Evolutionary conservation across 1,284 basidiomycete species (phyloP).

Genomic region (Irpex sp.): DNA sequence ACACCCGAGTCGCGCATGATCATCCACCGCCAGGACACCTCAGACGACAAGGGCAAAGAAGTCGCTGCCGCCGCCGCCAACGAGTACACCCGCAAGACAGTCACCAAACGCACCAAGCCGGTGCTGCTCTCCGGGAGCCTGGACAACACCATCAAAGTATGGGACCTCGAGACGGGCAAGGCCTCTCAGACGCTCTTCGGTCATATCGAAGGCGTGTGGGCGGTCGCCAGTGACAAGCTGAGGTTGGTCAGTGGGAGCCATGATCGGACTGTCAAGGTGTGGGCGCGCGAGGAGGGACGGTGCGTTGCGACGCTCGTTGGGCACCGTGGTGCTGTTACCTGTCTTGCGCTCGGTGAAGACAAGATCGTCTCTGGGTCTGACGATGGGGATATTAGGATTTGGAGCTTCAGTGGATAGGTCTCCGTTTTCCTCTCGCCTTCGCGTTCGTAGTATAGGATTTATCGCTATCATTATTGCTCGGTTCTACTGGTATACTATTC

Average conservation of each 20-base stretch:
- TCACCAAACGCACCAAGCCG: slow-evolving; percentile 40
- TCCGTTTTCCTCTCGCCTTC: background rate
- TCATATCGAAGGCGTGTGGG: slow-evolving; percentile 97
- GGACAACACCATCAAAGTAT: slow-evolving; percentile 95
- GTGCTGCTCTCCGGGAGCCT: slow-evolving; percentile 88
- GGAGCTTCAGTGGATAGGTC: slow-evolving; percentile 66
- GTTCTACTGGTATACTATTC: too few relatives aligned
- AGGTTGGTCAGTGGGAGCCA: slow-evolving; percentile 91
- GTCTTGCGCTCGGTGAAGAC: slow-evolving; percentile 88
- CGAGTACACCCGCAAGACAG: slow-evolving; percentile 2
- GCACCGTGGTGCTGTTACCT: slow-evolving; percentile 92
- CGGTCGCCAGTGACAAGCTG: slow-evolving; percentile 88
- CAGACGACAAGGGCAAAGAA: slow-evolving; percentile 8
- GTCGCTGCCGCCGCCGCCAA: slow-evolving; percentile 3
- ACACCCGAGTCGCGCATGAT: slow-evolving; percentile 9
- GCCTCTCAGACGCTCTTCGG: slow-evolving; percentile 88
- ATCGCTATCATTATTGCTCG: too few relatives aligned
- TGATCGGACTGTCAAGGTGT: slow-evolving; percentile 92
- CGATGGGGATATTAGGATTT: slow-evolving; percentile 78
- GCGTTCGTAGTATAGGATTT: too few relatives aligned
- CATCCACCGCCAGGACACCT: slow-evolving; percentile 7
- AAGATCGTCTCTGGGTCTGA: slow-evolving; percentile 95
- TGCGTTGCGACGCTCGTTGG: slow-evolving; percentile 92
- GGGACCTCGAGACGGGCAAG: slow-evolving; percentile 91
- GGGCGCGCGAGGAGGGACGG: slow-evolving; percentile 88